phyloP scores from a whole-genome alignment of 495 filamentous ascomycete genomes.

The Aspergillus steynii region DNA sequence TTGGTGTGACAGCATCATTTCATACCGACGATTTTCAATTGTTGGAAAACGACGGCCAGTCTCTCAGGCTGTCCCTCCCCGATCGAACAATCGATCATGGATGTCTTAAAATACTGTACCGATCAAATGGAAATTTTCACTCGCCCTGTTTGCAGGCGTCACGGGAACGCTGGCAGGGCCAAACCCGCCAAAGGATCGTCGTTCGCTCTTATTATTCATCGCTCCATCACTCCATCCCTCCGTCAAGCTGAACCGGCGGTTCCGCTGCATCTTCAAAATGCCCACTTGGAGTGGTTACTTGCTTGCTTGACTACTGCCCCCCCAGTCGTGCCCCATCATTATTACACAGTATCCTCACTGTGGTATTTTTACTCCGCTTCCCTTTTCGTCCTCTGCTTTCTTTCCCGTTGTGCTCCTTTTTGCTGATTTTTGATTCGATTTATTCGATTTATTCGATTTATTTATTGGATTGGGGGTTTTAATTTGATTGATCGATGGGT shows the following conservation, averaged over 20 bases:
- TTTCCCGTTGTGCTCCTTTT: background rate
- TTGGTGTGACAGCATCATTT: background rate
- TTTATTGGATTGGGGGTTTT: no score
- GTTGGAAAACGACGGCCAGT: no score
- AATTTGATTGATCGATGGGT: background rate
- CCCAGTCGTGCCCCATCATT: background rate
- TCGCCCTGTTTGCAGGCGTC: no score
- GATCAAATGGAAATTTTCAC: background rate
- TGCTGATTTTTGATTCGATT: background rate
- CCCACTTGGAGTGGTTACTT: background rate
- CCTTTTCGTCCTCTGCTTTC: background rate
- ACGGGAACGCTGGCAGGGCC: background rate
- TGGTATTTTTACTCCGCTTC: background rate
- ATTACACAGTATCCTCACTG: background rate
- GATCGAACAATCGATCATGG: no score
- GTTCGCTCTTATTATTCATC: background rate
- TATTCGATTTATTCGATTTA: background rate
- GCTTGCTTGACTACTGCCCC: background rate
- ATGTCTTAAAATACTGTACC: no score
- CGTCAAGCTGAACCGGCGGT: slow-evolving; percentile 7
- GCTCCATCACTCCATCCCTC: background rate
- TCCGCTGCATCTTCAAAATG: slow-evolving; percentile 6
- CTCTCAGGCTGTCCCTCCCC: no score
- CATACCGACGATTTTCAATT: no score
- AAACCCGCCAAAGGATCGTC: background rate